A percentile compares a stretch with the other conserved stretches of the same genome.
Conservation (phyloP, 768 basidiomycete species). For the Cyclocybe aegerita region DNA sequence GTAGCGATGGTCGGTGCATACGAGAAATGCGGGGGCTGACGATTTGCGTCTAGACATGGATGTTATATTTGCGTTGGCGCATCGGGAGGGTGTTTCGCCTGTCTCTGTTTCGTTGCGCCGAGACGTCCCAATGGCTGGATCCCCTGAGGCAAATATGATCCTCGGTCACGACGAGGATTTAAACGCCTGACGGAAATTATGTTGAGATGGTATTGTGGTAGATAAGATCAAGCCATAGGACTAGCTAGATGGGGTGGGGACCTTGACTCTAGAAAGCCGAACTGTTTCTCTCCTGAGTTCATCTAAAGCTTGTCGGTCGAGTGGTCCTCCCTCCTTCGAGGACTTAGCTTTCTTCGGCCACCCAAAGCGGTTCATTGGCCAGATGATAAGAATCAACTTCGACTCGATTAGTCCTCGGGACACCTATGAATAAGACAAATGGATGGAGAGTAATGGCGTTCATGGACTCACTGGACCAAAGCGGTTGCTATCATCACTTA, state of each 20-base stretch:
- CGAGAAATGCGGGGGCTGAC: not conserved
- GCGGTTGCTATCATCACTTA: constrained; percentile 69
- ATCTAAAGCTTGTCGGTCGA: constrained; percentile 28
- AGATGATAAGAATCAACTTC: constrained; percentile 46
- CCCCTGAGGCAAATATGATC: constrained; percentile 43
- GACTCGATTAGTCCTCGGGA: constrained; percentile 51
- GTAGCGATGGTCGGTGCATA: not conserved
- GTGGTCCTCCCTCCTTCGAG: constrained; percentile 7
- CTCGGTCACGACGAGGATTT: constrained; percentile 32
- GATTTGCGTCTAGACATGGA: constrained; percentile 37
- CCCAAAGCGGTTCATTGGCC: constrained; percentile 52
- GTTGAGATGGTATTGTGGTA: not conserved
- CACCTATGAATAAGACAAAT: constrained; percentile 27
- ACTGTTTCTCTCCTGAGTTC: constrained; percentile 37
- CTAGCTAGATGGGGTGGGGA: not conserved
- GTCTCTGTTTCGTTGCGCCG: constrained; percentile 43
- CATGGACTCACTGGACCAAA: constrained; percentile 61
- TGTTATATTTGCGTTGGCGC: constrained; percentile 44
- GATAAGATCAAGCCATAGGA: no score
- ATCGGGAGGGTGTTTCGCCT: constrained; percentile 42
- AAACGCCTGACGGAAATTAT: constrained; percentile 34
- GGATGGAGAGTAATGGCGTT: constrained; percentile 1
- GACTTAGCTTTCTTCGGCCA: not conserved
- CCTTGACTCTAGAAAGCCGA: constrained; percentile 33
- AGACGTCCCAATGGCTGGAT: constrained; percentile 43